phyloP scores from a whole-genome alignment of 1,139 yeast genomes.

The Candida tropicalis region DNA sequence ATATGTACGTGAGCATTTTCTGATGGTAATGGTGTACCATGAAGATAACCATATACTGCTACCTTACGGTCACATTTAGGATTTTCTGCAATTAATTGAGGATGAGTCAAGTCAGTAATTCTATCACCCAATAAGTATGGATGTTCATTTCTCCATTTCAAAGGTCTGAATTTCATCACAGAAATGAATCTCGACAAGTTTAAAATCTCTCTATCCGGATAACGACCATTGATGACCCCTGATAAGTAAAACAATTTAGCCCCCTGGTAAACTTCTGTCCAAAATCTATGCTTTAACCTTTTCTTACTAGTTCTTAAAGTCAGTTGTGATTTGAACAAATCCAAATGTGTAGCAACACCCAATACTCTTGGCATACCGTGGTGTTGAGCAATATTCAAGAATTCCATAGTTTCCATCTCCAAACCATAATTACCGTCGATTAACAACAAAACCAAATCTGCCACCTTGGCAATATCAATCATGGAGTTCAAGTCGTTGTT shows the following conservation, averaged over 20 bases:
- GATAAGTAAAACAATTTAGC: constrained; percentile 93
- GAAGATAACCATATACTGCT: constrained; percentile 91
- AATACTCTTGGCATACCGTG: constrained; percentile 99
- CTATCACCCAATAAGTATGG: constrained; percentile 92
- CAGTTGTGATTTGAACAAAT: constrained; percentile 85
- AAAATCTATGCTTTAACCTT: constrained; percentile 88
- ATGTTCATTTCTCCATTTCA: constrained; percentile 98
- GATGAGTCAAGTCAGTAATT: constrained; percentile 94
- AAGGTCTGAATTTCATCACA: constrained; percentile 96
- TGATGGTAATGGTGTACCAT: constrained; percentile 85
- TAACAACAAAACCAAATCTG: constrained; percentile 85
- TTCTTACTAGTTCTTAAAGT: constrained; percentile 92
- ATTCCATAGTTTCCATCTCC: constrained; percentile 99
- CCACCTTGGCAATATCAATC: constrained; percentile 95
- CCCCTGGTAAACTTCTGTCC: constrained; percentile 99
- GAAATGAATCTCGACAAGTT: constrained; percentile 91
- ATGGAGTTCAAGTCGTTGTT: constrained; percentile 90
- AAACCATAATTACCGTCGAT: constrained; percentile 98
- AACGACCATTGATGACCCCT: constrained; percentile 96
- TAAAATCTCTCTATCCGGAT: constrained; percentile 94
- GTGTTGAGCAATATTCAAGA: constrained; percentile 91
- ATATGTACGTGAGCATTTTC: constrained; percentile 83
- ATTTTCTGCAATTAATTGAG: constrained; percentile 74
- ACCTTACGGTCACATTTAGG: constrained; percentile 86
- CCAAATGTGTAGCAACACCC: constrained; percentile 95